Conservation (phyloP, 202 grass and related monocot species). For the Cymbopogon flexuosus region DNA sequence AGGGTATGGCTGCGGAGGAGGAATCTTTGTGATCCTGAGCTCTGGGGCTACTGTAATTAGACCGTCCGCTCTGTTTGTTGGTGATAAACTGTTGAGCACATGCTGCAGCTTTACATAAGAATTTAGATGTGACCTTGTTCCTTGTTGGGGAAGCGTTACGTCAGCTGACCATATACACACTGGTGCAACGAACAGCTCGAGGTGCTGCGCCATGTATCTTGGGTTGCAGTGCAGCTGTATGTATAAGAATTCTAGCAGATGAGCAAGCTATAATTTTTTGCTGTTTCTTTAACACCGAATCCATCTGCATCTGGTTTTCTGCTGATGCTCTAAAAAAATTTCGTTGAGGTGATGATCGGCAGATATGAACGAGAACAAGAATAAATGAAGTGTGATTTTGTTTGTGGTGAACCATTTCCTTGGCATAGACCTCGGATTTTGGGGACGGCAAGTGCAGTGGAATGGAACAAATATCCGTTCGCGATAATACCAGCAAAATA, state of each 20-base stretch:
- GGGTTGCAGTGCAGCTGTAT: neutral
- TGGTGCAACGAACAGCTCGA: neutral
- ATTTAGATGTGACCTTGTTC: slow-evolving; percentile 31
- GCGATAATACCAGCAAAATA: too few relatives aligned
- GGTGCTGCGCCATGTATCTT: neutral
- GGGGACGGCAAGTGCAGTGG: too few relatives aligned
- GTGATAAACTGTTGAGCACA: neutral
- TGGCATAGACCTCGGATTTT: too few relatives aligned
- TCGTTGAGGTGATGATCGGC: too few relatives aligned
- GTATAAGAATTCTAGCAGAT: neutral
- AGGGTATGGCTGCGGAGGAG: slow-evolving; percentile 41
- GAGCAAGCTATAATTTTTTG: neutral
- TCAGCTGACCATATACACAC: neutral
- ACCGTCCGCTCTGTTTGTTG: slow-evolving; percentile 29
- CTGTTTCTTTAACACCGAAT: neutral
- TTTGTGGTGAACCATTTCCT: too few relatives aligned
- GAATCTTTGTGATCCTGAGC: slow-evolving; percentile 40
- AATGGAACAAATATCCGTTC: too few relatives aligned
- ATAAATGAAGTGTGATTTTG: too few relatives aligned
- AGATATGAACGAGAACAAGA: too few relatives aligned
- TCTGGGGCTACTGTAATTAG: slow-evolving; percentile 64
- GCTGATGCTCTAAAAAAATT: too few relatives aligned
- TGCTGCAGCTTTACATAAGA: slow-evolving; percentile 25
- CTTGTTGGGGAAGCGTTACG: neutral
- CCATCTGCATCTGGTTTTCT: neutral